Evolutionary conservation across 2,329 filamentous ascomycete species (phyloP), one percentile per base, ranked within the genome.

Genomic region (Pestalotiopsis sp.): DNA sequence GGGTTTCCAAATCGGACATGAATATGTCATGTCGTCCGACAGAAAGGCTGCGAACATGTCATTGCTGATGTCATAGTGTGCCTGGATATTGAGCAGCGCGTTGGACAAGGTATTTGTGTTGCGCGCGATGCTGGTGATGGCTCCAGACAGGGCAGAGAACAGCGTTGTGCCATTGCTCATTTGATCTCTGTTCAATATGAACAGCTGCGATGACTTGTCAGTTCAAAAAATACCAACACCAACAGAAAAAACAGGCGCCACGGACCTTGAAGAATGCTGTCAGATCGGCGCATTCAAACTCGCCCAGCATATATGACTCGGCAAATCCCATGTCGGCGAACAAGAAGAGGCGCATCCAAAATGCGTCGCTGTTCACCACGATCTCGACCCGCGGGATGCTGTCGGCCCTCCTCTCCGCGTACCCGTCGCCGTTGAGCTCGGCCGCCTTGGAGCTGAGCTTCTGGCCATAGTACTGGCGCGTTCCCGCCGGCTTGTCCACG

Each of bases 271-370:
- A 93, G 76, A 93, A 92, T 2, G 85, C 84, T 1, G 89, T 90
- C 72, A 94, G 77, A 76, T 93, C 87, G 12, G 86, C 81, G 69
- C 91, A 93, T 65, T 89, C 87, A 36, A 93, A 84, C 76, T 93
- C 91, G 59, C 89, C 89, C 17, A 93, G 83, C 90, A 93, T 93
- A 75, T 92, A 93, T 36, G 90, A 87, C 77, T 92, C 89, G 13
- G 91, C 88, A 71, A 93, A 92, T 2, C 91, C 91, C 90, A 93
- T 93, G 77, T 93, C 91, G 49, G 88, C 90, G 75, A 92, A 92
- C 36, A 93, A 79, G 60, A 91, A 84, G 65, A 92, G 79, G 56
- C 91, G 86, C 74, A 92, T 85, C 91, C 91, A 93, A 76, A 93
- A 65, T 4, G 89, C 83, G 71, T 92, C 90, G 73, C 87, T 87